phyloP scores from a whole-genome alignment of 164 flowering plant species.

The Piper longum region DNA sequence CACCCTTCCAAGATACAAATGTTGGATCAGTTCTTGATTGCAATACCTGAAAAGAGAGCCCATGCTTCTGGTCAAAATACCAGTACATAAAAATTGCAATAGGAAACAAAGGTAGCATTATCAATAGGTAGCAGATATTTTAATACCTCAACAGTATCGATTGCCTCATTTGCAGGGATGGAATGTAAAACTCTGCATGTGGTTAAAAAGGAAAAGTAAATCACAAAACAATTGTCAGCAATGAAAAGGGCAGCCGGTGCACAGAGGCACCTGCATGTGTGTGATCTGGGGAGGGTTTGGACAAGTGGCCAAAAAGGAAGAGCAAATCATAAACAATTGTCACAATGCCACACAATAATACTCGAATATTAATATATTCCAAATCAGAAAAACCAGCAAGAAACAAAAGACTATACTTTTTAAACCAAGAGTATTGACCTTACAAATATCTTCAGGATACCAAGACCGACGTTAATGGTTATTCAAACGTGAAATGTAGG shows the following conservation, averaged over 20 bases:
- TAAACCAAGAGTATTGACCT: no score
- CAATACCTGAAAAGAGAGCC: constrained; percentile 37
- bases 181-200: constrained; percentile 72
- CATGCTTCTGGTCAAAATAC: neutral
- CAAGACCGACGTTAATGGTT: no score
- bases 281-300: no score
- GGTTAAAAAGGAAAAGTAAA: neutral
- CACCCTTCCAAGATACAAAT: constrained; percentile 87
- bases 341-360: no score
- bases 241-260: neutral
- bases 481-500: no score
- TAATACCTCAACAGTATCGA: constrained; percentile 89
- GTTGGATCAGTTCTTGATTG: constrained; percentile 62
- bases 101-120: neutral
- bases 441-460: no score
- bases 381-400: no score
- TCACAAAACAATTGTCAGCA: neutral
- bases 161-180: constrained; percentile 91
- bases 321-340: neutral
- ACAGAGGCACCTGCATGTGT: no score
- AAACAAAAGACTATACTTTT: no score
- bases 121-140: neutral
- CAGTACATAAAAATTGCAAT: neutral
- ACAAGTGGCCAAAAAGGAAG: neutral
- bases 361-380: no score